These are phyloP conservation scores for Moniliella sp. DNA, from an alignment of 1,284 basidiomycete genomes.

Conservation along the genomic window DNA sequence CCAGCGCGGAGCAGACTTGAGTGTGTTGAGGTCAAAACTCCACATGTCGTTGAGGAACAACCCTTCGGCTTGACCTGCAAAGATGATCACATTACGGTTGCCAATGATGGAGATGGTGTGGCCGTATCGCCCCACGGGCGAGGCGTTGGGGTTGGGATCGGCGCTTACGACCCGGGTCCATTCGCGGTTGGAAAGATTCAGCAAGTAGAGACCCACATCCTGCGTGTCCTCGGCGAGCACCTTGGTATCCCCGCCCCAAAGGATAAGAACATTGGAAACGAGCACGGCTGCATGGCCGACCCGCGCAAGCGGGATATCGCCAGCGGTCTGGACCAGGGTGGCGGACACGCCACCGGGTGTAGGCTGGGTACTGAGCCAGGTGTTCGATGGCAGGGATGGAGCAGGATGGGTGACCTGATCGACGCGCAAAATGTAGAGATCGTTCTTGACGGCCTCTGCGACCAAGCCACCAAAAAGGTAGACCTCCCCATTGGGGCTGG, in stretches of 20 bases:
- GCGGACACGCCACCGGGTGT: conserved; percentile 39
- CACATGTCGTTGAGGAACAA: conserved; percentile 79
- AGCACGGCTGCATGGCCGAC: conserved; percentile 90
- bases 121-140: conserved; percentile 69
- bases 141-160: conserved; percentile 35
- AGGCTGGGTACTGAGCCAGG: too few species aligned
- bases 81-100: conserved; percentile 70
- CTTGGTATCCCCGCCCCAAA: conserved; percentile 91
- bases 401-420: conserved; percentile 43
- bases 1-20: conserved; percentile 38
- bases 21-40: conserved; percentile 60
- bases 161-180: conserved; percentile 55
- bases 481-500: conserved; percentile 59
- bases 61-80: conserved; percentile 77
- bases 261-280: conserved; percentile 80
- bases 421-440: conserved; percentile 47
- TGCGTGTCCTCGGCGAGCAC: conserved; percentile 54
- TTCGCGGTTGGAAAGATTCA: conserved; percentile 68
- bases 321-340: conserved; percentile 45
- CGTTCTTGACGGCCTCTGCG: conserved; percentile 69
- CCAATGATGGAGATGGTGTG: conserved; percentile 78
- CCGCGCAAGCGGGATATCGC: conserved; percentile 67
- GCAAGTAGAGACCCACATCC: conserved; percentile 80
- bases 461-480: conserved; percentile 94
- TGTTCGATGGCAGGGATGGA: too few species aligned